Evolutionary conservation across 805 yeast species (phyloP), one percentile per base, ranked within the genome.

Genomic region (Myxozyma mucilagina): DNA sequence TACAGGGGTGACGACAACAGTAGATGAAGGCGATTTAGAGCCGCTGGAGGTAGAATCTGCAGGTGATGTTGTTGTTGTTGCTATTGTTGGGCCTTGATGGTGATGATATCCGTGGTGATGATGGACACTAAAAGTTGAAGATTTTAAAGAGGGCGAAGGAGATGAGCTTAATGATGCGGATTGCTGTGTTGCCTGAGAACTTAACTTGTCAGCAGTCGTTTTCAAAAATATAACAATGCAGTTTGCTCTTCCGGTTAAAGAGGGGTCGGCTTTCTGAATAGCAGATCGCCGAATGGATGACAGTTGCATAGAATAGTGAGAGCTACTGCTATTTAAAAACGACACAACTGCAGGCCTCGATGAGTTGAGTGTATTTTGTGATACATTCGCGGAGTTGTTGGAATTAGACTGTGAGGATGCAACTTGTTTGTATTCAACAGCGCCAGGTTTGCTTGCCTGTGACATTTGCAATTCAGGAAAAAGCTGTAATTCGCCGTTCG

Each of bases 401-500:
- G 41, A 14, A 9, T 20, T 29, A 10, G 55, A 13, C 13, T 38
- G 13, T n/a, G 41, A n/a, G 2, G 41, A 9, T 6, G 20, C n/a
- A 39, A 20, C 38, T 42, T 50, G 42, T 31, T 53, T 44, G 31
- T 50, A 16, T 34, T 48, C 42, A 14, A 54, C 48, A 8, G 55
- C 41, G 8, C 38, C 47, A 16, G 38, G 38, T n/a, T 47, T 50
- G 35, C 47, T 14, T 38, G 57, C 6, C 44, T 9, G 10, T 5
- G 56, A 16, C 24, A 35, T 18, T 44, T 47, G 47, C 16, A 57
- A 35, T 14, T 61, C 65, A 4, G 66, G 64, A 29, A 57, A 61
- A 14, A 63, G 34, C 34, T 63, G 65, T 13, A 63, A 35, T 5
- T 61, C 65, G 8, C 67, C 67, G 44, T 61, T 57, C 2, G 66